Evolutionary conservation across 2,329 filamentous ascomycete species (phyloP).

Genomic region (Clathrospora elynae): DNA sequence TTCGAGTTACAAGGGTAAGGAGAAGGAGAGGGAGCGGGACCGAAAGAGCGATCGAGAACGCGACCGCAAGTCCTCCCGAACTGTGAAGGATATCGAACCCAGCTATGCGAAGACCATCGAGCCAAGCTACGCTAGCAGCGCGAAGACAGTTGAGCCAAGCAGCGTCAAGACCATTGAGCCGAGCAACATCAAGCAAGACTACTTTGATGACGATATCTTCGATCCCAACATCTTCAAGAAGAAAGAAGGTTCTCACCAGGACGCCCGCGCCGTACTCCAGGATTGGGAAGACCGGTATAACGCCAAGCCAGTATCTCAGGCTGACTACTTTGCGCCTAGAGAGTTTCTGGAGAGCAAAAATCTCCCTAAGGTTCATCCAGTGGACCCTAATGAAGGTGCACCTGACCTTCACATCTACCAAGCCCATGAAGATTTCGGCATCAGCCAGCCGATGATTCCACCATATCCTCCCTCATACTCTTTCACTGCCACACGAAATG

Average conservation of each 20-base stretch:
- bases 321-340: conserved; percentile 55
- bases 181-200: conserved; percentile 41
- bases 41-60: conserved; percentile 18
- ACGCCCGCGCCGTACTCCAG: conserved; percentile 50
- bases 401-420: conserved; percentile 52
- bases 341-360: conserved; percentile 50
- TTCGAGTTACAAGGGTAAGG: conserved; percentile 33
- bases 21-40: conserved; percentile 19
- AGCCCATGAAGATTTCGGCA: conserved; percentile 46
- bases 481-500: conserved; percentile 50
- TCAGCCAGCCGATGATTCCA: conserved; percentile 33
- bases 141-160: conserved; percentile 36
- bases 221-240: conserved; percentile 54
- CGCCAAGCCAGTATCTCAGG: conserved; percentile 47
- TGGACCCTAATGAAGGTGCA: conserved; percentile 52
- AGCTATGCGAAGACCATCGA: conserved; percentile 9
- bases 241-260: conserved; percentile 28
- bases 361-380: conserved; percentile 41
- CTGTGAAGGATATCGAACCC: conserved; percentile 9
- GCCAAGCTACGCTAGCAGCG: conserved; percentile 16
- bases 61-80: conserved; percentile 25
- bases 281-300: conserved; percentile 53
- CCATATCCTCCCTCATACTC: conserved; percentile 48
- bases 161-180: conserved; percentile 46
- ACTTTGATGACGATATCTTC: conserved; percentile 54